phyloP scores from a whole-genome alignment of 768 basidiomycete genomes.

The Psilocybe subaeruginosa region DNA sequence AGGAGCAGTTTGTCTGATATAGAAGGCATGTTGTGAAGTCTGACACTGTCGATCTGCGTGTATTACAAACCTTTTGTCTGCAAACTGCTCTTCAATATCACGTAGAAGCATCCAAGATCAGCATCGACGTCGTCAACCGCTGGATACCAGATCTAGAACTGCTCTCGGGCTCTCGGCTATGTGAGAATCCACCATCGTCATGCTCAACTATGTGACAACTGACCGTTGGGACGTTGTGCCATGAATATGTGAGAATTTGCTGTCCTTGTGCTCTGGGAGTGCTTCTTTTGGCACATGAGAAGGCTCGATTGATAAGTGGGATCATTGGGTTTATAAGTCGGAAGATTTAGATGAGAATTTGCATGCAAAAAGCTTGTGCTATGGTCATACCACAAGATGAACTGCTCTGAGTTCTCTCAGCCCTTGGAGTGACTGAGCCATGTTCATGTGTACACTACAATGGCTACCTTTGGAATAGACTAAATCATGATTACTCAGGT shows the following conservation, averaged over 20 bases:
- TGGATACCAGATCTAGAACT: background rate
- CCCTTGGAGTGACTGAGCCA: too few species aligned
- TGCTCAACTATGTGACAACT: background rate
- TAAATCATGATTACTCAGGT: too few species aligned
- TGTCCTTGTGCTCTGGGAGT: background rate
- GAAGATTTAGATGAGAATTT: background rate
- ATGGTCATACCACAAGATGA: background rate
- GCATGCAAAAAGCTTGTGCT: background rate
- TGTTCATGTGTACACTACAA: too few species aligned
- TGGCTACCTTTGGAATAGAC: too few species aligned
- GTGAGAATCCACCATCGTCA: background rate
- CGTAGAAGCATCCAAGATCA: background rate
- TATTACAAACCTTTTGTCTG: background rate
- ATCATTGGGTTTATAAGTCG: background rate
- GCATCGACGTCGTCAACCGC: background rate
- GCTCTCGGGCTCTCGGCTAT: background rate
- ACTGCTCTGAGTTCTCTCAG: too few species aligned
- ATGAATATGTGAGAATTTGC: background rate
- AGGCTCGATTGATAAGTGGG: background rate
- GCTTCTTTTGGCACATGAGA: background rate
- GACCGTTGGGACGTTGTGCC: background rate
- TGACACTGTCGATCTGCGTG: too few species aligned
- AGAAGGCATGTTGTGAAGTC: too few species aligned
- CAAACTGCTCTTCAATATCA: background rate
- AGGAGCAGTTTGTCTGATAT: too few species aligned